Evolutionary conservation across 2,329 filamentous ascomycete species (phyloP), one percentile per base, ranked within the genome.

Genomic region (Pseudocercospora cruenta): DNA sequence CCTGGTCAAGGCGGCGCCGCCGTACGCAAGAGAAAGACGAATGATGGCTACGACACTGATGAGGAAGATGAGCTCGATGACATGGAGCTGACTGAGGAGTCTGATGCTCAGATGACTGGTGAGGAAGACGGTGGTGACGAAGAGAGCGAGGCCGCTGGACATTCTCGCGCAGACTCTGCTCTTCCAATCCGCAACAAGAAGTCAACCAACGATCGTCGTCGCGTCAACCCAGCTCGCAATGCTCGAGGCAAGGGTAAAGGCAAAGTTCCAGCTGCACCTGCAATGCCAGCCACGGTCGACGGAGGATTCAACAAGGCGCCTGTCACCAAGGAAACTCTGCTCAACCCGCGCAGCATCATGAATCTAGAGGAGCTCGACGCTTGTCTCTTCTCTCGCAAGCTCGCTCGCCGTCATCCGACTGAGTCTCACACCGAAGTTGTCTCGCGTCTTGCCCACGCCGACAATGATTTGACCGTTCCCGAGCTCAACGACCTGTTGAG

Each of bases 371-470:
- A 77, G 58, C 70, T 78, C 60, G 68, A 72, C 22, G 57, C 59
- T 10, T 66, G 75, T 49, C 66, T 77, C 47, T 49, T 53, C 19
- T 63, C 65, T 16, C 75, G 76, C 58, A 61, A 67, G 9, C 69
- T 77, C 14, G 63, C 71, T 9, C 59, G 62, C 3, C 67, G 63
- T 21, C 63, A 65, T 7, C 21, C 60, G 21, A 49, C 49, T 9
- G 74, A 76, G 62, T 65, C 66, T n/a, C 74, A 74, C 39, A 67
- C 72, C 39, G 66, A 75, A 57, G 60, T 74, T 22, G 72, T 76
- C 26, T 74, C 74, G n/a, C 73, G 74, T 36, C 59, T 76, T 5
- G 64, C 62, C 5, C 65, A 65, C 14, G 45, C 60, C 31, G 74
- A 76, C 47, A 22, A 69, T n/a, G 54, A 39, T 1, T 64, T 72